A percentile compares a stretch with the other conserved stretches of the same genome.
phyloP scores from a whole-genome alignment of 2,329 filamentous ascomycete genomes.

The Botrytis pseudocinerea region DNA sequence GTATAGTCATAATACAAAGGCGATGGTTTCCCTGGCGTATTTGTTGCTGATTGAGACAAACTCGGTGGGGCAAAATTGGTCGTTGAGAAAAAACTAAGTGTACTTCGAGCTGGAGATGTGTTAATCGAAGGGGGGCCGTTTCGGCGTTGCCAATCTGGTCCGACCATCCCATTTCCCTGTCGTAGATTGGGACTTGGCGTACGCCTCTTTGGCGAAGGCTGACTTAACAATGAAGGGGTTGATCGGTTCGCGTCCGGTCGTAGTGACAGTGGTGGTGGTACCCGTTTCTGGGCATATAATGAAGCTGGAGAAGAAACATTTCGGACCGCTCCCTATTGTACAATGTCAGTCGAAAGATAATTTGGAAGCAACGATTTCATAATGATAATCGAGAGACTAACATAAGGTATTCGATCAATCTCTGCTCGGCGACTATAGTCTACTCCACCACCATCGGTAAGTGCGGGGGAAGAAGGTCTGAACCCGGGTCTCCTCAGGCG shows the following conservation, averaged over 20 bases:
- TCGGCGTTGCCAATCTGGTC: conserved; percentile 33
- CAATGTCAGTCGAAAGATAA: conserved; percentile 4
- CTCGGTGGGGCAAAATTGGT: conserved; percentile 32
- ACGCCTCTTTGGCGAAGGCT: conserved; percentile 35
- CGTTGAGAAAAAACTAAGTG: conserved; percentile 39
- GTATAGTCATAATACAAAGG: conserved; percentile 43
- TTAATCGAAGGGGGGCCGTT: conserved; percentile 33
- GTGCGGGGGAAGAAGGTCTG: conserved; percentile 40
- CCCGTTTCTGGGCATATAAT: conserved; percentile 37
- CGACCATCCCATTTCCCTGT: conserved; percentile 27
- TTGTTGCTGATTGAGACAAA: conserved; percentile 32
- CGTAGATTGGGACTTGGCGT: conserved; percentile 34
- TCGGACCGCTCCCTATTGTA: conserved; percentile 30
- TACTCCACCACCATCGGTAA: conserved; percentile 39
- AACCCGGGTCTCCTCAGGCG: conserved; percentile 55
- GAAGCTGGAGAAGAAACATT: conserved; percentile 39
- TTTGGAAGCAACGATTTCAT: neutral
- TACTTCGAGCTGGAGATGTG: conserved; percentile 39
- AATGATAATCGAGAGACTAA: conserved; percentile 28
- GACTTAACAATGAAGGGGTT: conserved; percentile 36
- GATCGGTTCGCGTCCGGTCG: conserved; percentile 38
- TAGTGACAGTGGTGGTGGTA: conserved; percentile 32
- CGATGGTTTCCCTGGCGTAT: conserved; percentile 37
- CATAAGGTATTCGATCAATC: conserved; percentile 37
- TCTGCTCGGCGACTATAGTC: conserved; percentile 41